A percentile compares a stretch with the other conserved stretches of the same genome.
These are phyloP conservation scores for Magnusiomyces ingens DNA, from an alignment of 1,139 yeast species.

Conservation along the genomic window DNA sequence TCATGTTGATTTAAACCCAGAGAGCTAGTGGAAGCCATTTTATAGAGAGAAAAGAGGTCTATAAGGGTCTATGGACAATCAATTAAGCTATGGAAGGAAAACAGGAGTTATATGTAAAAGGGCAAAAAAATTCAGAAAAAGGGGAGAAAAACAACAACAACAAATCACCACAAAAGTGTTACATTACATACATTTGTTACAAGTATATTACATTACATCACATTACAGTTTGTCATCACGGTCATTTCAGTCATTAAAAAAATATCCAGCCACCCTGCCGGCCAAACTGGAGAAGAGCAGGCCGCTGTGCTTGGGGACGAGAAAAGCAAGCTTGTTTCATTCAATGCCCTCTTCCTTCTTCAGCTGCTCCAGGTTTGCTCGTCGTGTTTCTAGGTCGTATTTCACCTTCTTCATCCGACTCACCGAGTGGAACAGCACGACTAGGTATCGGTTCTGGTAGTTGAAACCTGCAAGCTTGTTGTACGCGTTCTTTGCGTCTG, in stretches of 20 bases:
- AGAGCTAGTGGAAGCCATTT: background rate
- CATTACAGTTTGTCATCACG: too few relatives aligned
- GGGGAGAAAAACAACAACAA: too few relatives aligned
- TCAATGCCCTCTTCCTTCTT: conserved; percentile 26
- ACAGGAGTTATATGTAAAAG: too few relatives aligned
- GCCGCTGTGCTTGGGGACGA: too few relatives aligned
- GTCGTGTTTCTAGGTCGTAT: conserved; percentile 25
- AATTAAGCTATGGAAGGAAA: background rate
- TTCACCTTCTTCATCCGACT: conserved; percentile 31
- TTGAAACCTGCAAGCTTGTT: conserved; percentile 55
- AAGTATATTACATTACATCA: too few relatives aligned
- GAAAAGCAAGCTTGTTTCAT: conserved; percentile 8
- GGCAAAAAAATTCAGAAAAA: too few relatives aligned
- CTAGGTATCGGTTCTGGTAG: conserved; percentile 53
- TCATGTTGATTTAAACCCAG: conserved; percentile 12
- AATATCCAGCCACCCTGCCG: too few relatives aligned
- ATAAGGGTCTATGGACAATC: too few relatives aligned
- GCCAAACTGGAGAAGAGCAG: too few relatives aligned
- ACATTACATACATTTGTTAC: too few relatives aligned
- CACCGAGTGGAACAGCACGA: conserved; percentile 43
- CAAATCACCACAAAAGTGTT: too few relatives aligned
- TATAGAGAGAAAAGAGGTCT: background rate
- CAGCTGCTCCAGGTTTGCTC: conserved; percentile 25
- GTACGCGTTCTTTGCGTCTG: conserved; percentile 46
- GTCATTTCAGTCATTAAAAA: too few relatives aligned